These are phyloP conservation scores for Arachnomyces sp. DNA, from an alignment of 2,329 filamentous ascomycete genomes.

Conservation along the genomic window DNA sequence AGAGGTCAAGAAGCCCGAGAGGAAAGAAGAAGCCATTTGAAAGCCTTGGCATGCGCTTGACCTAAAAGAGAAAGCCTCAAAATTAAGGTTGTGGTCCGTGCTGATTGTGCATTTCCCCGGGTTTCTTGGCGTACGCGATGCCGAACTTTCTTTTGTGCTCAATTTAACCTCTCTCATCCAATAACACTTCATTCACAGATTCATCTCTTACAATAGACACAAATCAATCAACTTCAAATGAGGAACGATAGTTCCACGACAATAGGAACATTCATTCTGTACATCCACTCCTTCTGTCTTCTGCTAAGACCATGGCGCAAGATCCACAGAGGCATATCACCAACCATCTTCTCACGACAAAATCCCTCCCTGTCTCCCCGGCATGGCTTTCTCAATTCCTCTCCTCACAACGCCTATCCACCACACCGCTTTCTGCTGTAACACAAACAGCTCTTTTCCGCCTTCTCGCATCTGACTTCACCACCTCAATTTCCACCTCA, in stretches of 20 bases:
- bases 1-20: too few species aligned
- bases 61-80: not conserved
- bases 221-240: too few species aligned
- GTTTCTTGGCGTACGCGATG: not conserved
- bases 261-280: too few species aligned
- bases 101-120: not conserved
- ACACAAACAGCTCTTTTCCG: slow-evolving; percentile 74
- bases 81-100: slow-evolving; percentile 6
- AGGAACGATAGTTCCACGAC: too few species aligned
- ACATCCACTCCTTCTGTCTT: too few species aligned
- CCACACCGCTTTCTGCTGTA: slow-evolving; percentile 59
- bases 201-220: too few species aligned
- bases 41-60: too few species aligned
- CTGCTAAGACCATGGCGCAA: too few species aligned
- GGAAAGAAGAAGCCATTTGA: too few species aligned
- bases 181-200: slow-evolving; percentile 11
- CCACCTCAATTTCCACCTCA: slow-evolving; percentile 49
- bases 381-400: slow-evolving; percentile 60
- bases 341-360: slow-evolving; percentile 50
- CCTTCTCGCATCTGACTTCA: slow-evolving; percentile 70
- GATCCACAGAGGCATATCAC: slow-evolving; percentile 30
- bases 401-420: slow-evolving; percentile 44
- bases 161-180: too few species aligned
- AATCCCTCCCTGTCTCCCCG: slow-evolving; percentile 47
- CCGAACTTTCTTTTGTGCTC: too few species aligned